A percentile compares a stretch with the other conserved stretches of the same genome.
Conservation (phyloP, 768 basidiomycete genomes). For the Amanita molliuscula region DNA sequence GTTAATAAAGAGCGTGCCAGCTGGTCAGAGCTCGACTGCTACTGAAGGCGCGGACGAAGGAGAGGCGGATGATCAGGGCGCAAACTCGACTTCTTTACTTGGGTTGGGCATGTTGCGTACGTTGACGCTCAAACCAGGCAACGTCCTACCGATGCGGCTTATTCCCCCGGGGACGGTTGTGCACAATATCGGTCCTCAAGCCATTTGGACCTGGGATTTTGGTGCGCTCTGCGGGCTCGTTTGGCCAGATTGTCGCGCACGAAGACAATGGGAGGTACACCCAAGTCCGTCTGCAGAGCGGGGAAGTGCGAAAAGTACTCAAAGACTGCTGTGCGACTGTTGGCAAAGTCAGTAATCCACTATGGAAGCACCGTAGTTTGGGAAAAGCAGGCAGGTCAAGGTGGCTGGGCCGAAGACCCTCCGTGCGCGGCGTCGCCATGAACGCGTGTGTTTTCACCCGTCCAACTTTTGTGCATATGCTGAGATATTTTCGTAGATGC, state of each 20-base stretch:
- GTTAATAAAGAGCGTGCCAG: conserved; percentile 8
- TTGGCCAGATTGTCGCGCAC: conserved; percentile 72
- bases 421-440: conserved; percentile 94
- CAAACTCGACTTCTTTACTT: conserved; percentile 41
- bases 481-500: conserved; percentile 29
- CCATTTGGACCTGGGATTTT: conserved; percentile 72
- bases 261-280: conserved; percentile 63
- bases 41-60: conserved; percentile 12
- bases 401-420: conserved; percentile 80
- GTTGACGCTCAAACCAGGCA: conserved; percentile 79
- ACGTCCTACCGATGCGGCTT: conserved; percentile 84
- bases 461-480: neutral
- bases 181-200: conserved; percentile 73
- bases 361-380: conserved; percentile 75
- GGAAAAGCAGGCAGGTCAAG: conserved; percentile 89
- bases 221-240: conserved; percentile 84
- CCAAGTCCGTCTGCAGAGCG: conserved; percentile 81
- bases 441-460: conserved; percentile 57
- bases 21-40: conserved; percentile 2
- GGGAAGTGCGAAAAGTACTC: conserved; percentile 83
- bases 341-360: conserved; percentile 83
- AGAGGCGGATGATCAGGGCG: conserved; percentile 12
- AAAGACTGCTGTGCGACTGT: conserved; percentile 81
- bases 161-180: conserved; percentile 90
- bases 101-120: conserved; percentile 80